Conservation (phyloP, 805 yeast genomes). For the Kodamaea neixiangensis region DNA sequence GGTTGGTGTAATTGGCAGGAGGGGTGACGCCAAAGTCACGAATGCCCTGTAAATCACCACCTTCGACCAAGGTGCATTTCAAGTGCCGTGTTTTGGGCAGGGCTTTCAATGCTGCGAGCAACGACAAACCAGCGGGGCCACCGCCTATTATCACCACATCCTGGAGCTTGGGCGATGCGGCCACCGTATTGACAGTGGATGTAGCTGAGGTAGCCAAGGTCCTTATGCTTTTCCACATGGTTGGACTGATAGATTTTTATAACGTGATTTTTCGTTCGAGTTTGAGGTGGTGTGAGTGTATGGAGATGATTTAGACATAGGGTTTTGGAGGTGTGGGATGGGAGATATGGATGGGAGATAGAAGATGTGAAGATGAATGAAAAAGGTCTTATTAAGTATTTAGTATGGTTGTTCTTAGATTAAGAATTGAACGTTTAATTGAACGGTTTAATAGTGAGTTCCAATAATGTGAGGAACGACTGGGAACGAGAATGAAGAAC, state of each 20-base stretch:
- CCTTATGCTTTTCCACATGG: background rate
- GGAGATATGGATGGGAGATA: too few relatives aligned
- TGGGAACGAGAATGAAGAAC: too few relatives aligned
- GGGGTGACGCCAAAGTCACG: constrained; percentile 46
- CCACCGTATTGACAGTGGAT: background rate
- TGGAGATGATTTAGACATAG: too few relatives aligned
- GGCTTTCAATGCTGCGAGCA: constrained; percentile 76
- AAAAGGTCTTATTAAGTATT: too few relatives aligned
- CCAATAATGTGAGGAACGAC: too few relatives aligned
- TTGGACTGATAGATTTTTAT: background rate
- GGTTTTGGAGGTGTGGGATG: too few relatives aligned
- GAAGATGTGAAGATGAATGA: too few relatives aligned
- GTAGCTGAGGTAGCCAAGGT: constrained; percentile 2
- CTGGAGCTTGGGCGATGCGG: constrained; percentile 17
- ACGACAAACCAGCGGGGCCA: constrained; percentile 93
- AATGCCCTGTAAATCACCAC: constrained; percentile 56
- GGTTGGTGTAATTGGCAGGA: constrained; percentile 62
- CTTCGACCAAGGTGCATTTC: constrained; percentile 73
- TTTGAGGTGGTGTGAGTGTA: background rate
- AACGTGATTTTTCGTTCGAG: background rate
- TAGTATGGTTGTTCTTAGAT: too few relatives aligned
- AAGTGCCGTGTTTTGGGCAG: constrained; percentile 63
- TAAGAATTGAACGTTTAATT: too few relatives aligned
- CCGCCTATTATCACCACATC: constrained; percentile 93
- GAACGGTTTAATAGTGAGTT: too few relatives aligned